Evolutionary conservation across 2,329 filamentous ascomycete genomes (phyloP), one percentile per base, ranked within the genome.

Genomic region (Massarina eburnea): DNA sequence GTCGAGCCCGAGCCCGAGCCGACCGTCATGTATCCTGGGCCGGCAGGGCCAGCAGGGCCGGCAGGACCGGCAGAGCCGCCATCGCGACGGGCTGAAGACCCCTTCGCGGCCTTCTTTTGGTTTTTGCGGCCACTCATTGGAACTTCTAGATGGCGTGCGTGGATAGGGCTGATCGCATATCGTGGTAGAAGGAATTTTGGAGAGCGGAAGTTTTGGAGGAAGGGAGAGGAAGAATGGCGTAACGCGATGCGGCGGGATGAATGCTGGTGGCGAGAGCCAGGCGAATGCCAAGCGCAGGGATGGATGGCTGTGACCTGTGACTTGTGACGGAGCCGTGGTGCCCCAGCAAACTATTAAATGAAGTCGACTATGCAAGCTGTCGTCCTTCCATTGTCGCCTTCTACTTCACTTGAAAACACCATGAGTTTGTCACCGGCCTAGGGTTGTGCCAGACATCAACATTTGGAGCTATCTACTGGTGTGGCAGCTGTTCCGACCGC

Each of bases 21-120:
- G 40, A 96, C 89, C 4, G 89, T 95, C 85, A 95, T 89, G 72
- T 91, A 96, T 48, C 83, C 79, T 40, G 86, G 86, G n/a, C n/a
- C n/a, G n/a, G n/a, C n/a, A n/a, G 27, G 27, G 50, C 71, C 61
- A 46, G 57, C 53, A 43, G 61, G 52, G 17, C 45, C n/a, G n/a
- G n/a, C n/a, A n/a, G 27, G 27, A 49, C 71, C 61, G 45, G 57
- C 53, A 43, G 61, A 51, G 17, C 45, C 53, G 21, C 43, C 57
- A 55, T 62, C 54, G 54, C 53, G 57, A 51, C 54, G 54, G 52
- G 51, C 57, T 26, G 58, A 59, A 3, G 59, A 49, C 62, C 46
- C 54, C 61, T 58, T 36, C 20, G 58, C 48, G 49, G 57, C 44
- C 41, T 48, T 47, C 35, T 58, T 45, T 51, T 49, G 44, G 43